phyloP scores from a whole-genome alignment of 2,329 filamentous ascomycete genomes.

The Talaromyces sp. region DNA sequence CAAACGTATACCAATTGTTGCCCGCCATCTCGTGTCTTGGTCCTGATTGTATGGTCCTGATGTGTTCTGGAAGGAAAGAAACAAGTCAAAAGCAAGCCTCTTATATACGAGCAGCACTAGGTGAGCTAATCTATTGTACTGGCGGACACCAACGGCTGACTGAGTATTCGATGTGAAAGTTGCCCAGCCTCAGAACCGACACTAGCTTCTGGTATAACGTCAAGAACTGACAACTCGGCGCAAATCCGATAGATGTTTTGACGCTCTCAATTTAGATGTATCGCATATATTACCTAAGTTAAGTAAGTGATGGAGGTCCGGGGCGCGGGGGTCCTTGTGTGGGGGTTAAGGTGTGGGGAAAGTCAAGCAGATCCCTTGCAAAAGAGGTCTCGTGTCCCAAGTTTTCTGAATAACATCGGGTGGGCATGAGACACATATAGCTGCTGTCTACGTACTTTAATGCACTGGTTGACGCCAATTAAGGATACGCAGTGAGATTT shows the following conservation, averaged over 20 bases:
- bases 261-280: not conserved
- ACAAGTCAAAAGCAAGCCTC: too few species aligned
- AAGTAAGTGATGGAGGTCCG: not conserved
- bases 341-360: not conserved
- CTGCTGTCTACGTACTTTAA: not conserved
- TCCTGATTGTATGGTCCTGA: not conserved
- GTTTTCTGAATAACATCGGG: not conserved
- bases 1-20: slow-evolving; percentile 45
- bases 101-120: not conserved
- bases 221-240: not conserved
- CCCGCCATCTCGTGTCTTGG: slow-evolving; percentile 7
- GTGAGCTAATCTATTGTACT: not conserved
- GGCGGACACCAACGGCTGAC: not conserved
- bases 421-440: not conserved
- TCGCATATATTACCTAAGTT: not conserved
- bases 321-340: not conserved
- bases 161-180: not conserved
- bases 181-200: not conserved
- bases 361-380: not conserved
- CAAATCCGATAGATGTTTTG: not conserved
- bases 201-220: not conserved
- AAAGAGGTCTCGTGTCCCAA: not conserved
- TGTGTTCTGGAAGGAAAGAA: too few species aligned
- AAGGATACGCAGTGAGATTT: not conserved
- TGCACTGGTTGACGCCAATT: not conserved